Percentiles rank a stretch among this genome's conserved stretches.
Evolutionary conservation across 495 filamentous ascomycete species (phyloP).

Genomic region (Podospora pseudopauciseta): DNA sequence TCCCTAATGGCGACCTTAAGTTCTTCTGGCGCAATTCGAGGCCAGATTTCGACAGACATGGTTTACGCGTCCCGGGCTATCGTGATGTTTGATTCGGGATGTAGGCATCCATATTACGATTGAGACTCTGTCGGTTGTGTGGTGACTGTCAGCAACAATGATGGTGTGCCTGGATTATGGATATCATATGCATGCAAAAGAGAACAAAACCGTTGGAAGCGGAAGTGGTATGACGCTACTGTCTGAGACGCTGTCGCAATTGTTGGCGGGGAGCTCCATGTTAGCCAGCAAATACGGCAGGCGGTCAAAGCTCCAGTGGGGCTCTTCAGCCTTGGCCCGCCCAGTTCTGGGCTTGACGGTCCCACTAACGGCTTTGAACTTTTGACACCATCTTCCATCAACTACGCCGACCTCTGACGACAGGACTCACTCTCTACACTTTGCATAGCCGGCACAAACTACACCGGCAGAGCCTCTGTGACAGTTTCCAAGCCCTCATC

Average conservation of each 20-base stretch:
- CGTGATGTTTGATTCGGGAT: conserved; percentile 12
- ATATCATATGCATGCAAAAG: background rate
- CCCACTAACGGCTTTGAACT: background rate
- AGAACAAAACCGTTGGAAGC: background rate
- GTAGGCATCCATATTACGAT: conserved; percentile 38
- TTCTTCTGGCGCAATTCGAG: conserved; percentile 61
- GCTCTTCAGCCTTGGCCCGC: conserved; percentile 12
- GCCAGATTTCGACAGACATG: conserved; percentile 78
- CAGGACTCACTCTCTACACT: background rate
- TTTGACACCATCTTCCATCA: background rate
- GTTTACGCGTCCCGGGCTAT: conserved; percentile 23
- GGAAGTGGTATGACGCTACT: conserved; percentile 6
- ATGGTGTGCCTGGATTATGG: conserved; percentile 2
- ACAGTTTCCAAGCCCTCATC: background rate
- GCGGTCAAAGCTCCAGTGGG: conserved; percentile 3
- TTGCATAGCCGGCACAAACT: too few species aligned
- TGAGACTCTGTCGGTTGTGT: background rate
- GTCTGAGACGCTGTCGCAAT: conserved; percentile 1
- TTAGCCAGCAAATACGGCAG: conserved; percentile 9
- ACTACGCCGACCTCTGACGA: background rate
- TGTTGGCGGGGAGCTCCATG: conserved; percentile 8
- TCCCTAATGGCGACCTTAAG: conserved; percentile 64
- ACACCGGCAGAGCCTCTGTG: too few species aligned
- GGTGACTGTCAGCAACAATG: background rate
- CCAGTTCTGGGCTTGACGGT: background rate